A percentile compares a stretch with the other conserved stretches of the same genome.
phyloP scores from a whole-genome alignment of 2,329 filamentous ascomycete species.

The Xylaria sp. region DNA sequence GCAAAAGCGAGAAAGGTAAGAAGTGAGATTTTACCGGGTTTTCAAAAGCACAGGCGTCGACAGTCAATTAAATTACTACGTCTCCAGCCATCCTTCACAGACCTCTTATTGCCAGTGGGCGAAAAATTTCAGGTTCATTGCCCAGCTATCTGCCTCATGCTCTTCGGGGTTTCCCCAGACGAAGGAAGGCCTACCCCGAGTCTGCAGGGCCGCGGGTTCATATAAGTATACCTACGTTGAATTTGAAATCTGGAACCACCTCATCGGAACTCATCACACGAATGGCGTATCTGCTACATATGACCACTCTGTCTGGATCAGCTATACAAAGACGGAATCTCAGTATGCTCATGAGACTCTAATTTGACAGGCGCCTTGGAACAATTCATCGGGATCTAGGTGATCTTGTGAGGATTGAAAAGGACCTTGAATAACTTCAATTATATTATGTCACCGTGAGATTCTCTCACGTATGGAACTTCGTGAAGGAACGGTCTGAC shows the following conservation, averaged over 20 bases:
- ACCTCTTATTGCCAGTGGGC: too few relatives aligned
- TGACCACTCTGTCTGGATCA: neutral
- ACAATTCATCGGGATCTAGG: too few relatives aligned
- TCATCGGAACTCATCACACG: neutral
- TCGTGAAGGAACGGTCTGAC: neutral
- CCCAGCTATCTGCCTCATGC: too few relatives aligned
- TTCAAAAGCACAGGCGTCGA: neutral
- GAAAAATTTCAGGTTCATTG: neutral
- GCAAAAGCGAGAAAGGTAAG: too few relatives aligned
- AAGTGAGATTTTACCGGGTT: too few relatives aligned
- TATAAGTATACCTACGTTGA: neutral
- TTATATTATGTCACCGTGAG: neutral
- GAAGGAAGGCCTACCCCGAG: neutral
- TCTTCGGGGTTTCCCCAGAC: neutral
- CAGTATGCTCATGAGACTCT: neutral
- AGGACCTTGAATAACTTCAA: neutral
- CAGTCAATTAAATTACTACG: neutral
- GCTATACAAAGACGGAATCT: neutral
- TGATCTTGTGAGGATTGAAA: neutral
- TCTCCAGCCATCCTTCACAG: neutral
- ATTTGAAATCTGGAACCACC: neutral
- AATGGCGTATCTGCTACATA: neutral
- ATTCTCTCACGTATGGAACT: conserved; percentile 14
- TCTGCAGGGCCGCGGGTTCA: neutral
- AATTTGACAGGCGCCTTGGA: neutral